phyloP scores from a whole-genome alignment of 1,139 yeast genomes.

The Sugiyamaella xylanicola region DNA sequence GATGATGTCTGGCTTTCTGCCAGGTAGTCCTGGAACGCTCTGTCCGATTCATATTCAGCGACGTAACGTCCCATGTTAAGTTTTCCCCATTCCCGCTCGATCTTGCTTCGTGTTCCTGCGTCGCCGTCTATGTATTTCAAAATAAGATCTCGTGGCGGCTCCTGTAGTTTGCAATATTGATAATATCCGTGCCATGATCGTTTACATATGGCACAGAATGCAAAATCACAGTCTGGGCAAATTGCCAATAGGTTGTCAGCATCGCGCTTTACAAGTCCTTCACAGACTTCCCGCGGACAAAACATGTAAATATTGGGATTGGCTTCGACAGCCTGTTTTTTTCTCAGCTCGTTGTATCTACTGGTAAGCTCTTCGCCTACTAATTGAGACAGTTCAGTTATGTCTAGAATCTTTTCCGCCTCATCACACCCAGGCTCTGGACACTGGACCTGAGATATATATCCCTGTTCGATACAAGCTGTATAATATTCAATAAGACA shows the following conservation, averaged over 20 bases:
- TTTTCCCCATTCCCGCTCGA: constrained; percentile 56
- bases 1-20: constrained; percentile 47
- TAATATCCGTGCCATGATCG: constrained; percentile 69
- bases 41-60: constrained; percentile 53
- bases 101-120: constrained; percentile 42
- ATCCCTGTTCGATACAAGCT: constrained; percentile 53
- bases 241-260: constrained; percentile 56
- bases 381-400: constrained; percentile 37
- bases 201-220: constrained; percentile 62
- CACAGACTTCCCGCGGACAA: constrained; percentile 57
- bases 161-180: constrained; percentile 49
- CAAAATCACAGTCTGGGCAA: constrained; percentile 56
- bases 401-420: constrained; percentile 29
- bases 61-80: constrained; percentile 49
- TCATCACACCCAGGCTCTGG: constrained; percentile 48
- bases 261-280: constrained; percentile 51
- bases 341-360: constrained; percentile 48
- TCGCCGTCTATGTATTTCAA: constrained; percentile 46
- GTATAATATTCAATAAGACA: constrained; percentile 55
- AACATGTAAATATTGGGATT: constrained; percentile 55
- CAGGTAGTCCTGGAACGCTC: constrained; percentile 51
- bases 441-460: constrained; percentile 58
- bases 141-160: constrained; percentile 50
- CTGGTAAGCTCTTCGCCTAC: constrained; percentile 42
- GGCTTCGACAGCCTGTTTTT: constrained; percentile 49